Evolutionary conservation across 1,284 basidiomycete species (phyloP).

Genomic region (Ganoderma lingzhi): DNA sequence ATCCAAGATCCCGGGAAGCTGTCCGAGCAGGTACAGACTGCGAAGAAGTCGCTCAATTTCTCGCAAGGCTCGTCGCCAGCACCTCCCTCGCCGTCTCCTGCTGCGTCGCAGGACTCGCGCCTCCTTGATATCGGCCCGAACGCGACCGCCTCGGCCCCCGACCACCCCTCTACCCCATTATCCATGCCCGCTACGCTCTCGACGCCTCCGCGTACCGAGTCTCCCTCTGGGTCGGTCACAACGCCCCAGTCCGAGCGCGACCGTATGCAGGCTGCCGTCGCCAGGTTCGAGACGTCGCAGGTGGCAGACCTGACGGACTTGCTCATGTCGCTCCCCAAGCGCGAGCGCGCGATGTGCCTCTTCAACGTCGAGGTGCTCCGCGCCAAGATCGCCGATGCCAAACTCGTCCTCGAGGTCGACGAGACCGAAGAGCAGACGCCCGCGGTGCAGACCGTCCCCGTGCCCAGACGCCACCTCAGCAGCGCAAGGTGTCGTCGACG

Average conservation of each 20-base stretch:
- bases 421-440: slow-evolving; percentile 58
- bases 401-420: slow-evolving; percentile 78
- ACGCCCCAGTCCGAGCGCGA: slow-evolving; percentile 78
- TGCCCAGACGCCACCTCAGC: slow-evolving; percentile 64
- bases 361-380: slow-evolving; percentile 87
- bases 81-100: slow-evolving; percentile 56
- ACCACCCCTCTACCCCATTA: slow-evolving; percentile 83
- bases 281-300: slow-evolving; percentile 64
- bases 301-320: slow-evolving; percentile 77
- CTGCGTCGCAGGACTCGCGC: slow-evolving; percentile 69
- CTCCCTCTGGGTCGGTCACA: slow-evolving; percentile 74
- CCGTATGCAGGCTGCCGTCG: slow-evolving; percentile 73
- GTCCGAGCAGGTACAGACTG: slow-evolving; percentile 63
- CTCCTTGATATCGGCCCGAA: slow-evolving; percentile 66
- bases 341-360: slow-evolving; percentile 88
- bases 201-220: slow-evolving; percentile 82
- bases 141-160: slow-evolving; percentile 81
- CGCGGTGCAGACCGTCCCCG: slow-evolving; percentile 44
- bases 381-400: slow-evolving; percentile 84
- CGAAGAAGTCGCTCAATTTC: slow-evolving; percentile 50
- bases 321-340: slow-evolving; percentile 85
- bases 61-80: slow-evolving; percentile 47
- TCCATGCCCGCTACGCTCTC: slow-evolving; percentile 76
- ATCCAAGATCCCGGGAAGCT: slow-evolving; percentile 77
- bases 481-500: slow-evolving; percentile 57